Conservation (phyloP, 2,329 filamentous ascomycete genomes). For the Colletotrichum sidae region DNA sequence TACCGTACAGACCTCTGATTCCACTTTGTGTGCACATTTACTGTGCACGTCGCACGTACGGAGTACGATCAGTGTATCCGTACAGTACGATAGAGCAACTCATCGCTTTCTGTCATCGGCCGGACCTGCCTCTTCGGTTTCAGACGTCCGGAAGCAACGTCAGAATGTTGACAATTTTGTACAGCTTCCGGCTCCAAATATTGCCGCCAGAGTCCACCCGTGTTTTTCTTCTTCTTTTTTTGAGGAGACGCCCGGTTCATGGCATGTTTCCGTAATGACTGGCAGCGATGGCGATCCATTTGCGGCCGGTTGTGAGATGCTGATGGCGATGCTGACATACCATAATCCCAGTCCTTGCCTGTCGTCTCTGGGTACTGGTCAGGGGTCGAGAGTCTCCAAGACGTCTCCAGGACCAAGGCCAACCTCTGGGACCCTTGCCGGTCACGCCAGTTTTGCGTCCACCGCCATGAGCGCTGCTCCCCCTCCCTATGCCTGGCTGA, state of each 20-base stretch:
- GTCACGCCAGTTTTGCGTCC: constrained; percentile 36
- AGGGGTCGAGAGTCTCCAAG: constrained; percentile 22
- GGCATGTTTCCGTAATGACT: no score
- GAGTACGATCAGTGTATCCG: neutral
- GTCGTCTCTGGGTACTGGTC: neutral
- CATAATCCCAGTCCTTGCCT: no score
- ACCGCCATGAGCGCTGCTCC: constrained; percentile 25
- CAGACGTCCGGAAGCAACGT: constrained; percentile 35
- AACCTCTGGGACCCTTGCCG: constrained; percentile 14
- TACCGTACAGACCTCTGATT: no score
- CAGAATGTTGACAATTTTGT: constrained; percentile 29
- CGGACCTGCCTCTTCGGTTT: constrained; percentile 37
- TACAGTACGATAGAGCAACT: neutral
- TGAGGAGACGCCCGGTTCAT: no score
- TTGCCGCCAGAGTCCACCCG: constrained; percentile 19
- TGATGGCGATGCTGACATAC: neutral
- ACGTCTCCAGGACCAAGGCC: constrained; percentile 9
- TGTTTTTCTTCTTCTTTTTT: neutral
- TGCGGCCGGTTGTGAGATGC: constrained; percentile 26
- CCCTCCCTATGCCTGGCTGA: constrained; percentile 17
- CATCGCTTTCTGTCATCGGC: constrained; percentile 25
- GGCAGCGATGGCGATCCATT: constrained; percentile 1
- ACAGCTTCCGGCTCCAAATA: constrained; percentile 28
- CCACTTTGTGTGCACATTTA: no score
- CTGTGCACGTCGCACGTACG: neutral